Conservation (phyloP, 75 land plant genomes). For the Ceratopteris richardii region DNA sequence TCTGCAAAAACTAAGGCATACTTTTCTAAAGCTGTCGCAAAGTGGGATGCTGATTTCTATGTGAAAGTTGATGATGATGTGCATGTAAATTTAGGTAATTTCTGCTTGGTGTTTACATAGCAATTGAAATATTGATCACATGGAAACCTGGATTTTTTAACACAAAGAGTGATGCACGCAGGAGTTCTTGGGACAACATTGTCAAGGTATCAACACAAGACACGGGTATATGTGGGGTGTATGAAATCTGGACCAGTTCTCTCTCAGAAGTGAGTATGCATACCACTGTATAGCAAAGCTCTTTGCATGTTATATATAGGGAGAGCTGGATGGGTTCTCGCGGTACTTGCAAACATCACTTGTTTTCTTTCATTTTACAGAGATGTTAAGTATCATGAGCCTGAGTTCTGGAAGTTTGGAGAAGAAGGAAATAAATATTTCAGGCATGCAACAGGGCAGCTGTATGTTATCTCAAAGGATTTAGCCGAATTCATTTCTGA, state of each 20-base stretch:
- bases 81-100: conserved; percentile 3
- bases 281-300: no score
- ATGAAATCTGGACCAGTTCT: conserved; percentile 88
- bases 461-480: conserved; percentile 93
- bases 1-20: conserved; percentile 77
- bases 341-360: no score
- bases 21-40: conserved; percentile 57
- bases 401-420: conserved; percentile 98
- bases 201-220: conserved; percentile 35
- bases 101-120: no score
- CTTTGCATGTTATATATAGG: no score
- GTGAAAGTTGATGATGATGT: conserved; percentile 37
- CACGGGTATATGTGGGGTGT: conserved; percentile 70
- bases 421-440: conserved; percentile 98
- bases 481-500: conserved; percentile 66
- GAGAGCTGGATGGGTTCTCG: no score
- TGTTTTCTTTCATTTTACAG: conserved; percentile 20
- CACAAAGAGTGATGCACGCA: conserved; percentile 7
- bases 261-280: conserved; percentile 41
- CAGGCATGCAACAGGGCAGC: conserved; percentile 97
- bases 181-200: conserved; percentile 49
- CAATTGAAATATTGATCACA: conserved; percentile 8
- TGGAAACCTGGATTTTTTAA: neutral
- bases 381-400: conserved; percentile 88
- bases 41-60: conserved; percentile 80